Percentiles rank a stretch among this genome's conserved stretches.
Evolutionary conservation across 345 rosid genomes (phyloP).

Genomic region (Mallotus nudiflorus): DNA sequence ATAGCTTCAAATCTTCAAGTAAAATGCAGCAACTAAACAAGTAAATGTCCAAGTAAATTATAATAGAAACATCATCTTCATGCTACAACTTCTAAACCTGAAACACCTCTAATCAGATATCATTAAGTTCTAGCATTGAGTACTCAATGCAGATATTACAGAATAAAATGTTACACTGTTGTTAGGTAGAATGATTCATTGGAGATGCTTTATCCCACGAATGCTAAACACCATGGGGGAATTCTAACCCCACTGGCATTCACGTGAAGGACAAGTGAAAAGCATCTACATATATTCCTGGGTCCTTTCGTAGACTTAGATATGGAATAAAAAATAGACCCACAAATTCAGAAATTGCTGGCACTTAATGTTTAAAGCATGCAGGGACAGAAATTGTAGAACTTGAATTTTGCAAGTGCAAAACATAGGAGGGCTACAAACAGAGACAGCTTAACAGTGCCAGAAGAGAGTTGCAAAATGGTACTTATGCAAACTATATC

Average conservation of each 20-base stretch:
- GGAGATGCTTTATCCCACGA: too few relatives aligned
- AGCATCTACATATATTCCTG: not conserved
- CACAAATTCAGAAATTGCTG: not conserved
- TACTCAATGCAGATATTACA: too few relatives aligned
- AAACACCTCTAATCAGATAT: too few relatives aligned
- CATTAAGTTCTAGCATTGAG: too few relatives aligned
- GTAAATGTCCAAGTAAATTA: too few relatives aligned
- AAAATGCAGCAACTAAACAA: too few relatives aligned
- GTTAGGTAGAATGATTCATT: too few relatives aligned
- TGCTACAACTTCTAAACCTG: too few relatives aligned
- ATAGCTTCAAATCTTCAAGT: too few relatives aligned
- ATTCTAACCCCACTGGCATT: not conserved
- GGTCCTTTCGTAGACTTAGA: not conserved
- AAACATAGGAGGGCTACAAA: not conserved
- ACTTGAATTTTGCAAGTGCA: not conserved
- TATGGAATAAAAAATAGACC: not conserved
- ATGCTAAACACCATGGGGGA: too few relatives aligned
- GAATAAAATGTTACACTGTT: too few relatives aligned
- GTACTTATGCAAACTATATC: constrained; percentile 1
- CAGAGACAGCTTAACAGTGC: constrained; percentile 5
- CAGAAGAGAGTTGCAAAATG: constrained; percentile 8
- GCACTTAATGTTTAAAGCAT: not conserved
- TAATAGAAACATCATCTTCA: too few relatives aligned
- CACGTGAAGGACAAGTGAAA: not conserved
- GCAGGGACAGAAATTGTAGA: not conserved